These are phyloP conservation scores for Stephania cephalantha DNA, from an alignment of 164 flowering plant genomes.

Conservation along the genomic window DNA sequence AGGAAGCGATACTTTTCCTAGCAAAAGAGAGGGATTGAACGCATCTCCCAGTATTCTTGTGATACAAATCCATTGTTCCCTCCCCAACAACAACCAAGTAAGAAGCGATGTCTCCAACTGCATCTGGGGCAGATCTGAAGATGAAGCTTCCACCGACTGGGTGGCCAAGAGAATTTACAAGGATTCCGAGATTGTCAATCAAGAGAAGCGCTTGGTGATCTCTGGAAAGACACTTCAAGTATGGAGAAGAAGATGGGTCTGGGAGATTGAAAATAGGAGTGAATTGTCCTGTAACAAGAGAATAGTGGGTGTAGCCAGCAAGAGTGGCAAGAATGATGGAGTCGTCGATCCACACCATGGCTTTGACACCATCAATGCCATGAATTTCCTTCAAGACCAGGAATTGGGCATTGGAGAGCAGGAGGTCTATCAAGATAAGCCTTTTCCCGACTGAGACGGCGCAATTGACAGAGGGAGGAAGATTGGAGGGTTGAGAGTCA, in stretches of 20 bases:
- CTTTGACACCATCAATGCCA: slow-evolving; percentile 49
- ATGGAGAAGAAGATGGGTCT: slow-evolving; percentile 47
- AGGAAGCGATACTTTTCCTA: slow-evolving; percentile 45
- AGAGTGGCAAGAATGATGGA: slow-evolving; percentile 63
- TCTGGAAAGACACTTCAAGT: slow-evolving; percentile 47
- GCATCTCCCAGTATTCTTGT: slow-evolving; percentile 53
- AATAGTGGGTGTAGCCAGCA: slow-evolving; percentile 59
- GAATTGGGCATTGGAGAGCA: slow-evolving; percentile 24
- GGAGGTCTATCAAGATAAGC: slow-evolving; percentile 53
- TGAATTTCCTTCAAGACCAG: slow-evolving; percentile 61
- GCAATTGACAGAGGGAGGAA: slow-evolving; percentile 6
- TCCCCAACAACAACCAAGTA: slow-evolving; percentile 48
- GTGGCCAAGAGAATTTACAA: slow-evolving; percentile 63
- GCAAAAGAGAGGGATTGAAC: slow-evolving; percentile 50
- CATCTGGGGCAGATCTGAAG: slow-evolving; percentile 50
- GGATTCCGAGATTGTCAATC: slow-evolving; percentile 86
- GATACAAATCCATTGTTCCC: slow-evolving; percentile 75
- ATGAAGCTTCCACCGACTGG: slow-evolving; percentile 92
- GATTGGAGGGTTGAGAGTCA: too few relatives aligned
- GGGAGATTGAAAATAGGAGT: slow-evolving; percentile 66
- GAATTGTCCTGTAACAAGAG: slow-evolving; percentile 54
- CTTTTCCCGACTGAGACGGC: slow-evolving; percentile 46
- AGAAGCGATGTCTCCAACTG: slow-evolving; percentile 53
- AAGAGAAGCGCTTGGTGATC: slow-evolving; percentile 60
- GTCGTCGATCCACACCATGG: slow-evolving; percentile 82